A percentile compares a stretch with the other conserved stretches of the same genome.
phyloP scores from a whole-genome alignment of 2,329 filamentous ascomycete species.

The Dothideomycetidae sp. region DNA sequence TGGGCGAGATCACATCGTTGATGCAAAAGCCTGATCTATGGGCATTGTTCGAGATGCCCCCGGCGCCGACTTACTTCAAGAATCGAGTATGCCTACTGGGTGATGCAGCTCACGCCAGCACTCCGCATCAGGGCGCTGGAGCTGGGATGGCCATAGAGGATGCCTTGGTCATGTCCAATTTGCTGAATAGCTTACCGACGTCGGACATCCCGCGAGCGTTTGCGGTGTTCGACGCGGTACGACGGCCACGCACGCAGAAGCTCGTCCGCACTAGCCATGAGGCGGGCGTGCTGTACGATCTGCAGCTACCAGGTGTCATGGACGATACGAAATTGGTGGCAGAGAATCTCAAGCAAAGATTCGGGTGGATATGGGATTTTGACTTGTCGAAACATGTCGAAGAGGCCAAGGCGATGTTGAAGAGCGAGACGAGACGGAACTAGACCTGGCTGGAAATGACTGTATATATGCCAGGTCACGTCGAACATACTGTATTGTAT shows the following conservation, averaged over 20 bases:
- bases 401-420: constrained; percentile 15
- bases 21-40: constrained; percentile 37
- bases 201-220: constrained; percentile 20
- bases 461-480: no score
- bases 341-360: constrained; percentile 19
- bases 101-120: constrained; percentile 43
- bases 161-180: constrained; percentile 29
- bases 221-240: constrained; percentile 24
- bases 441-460: no score
- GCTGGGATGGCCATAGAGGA: constrained; percentile 45
- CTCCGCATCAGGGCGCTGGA: constrained; percentile 42
- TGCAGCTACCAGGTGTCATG: constrained; percentile 20
- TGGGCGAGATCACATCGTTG: constrained; percentile 27
- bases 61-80: constrained; percentile 27
- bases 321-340: constrained; percentile 25
- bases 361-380: constrained; percentile 29
- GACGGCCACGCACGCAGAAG: constrained; percentile 27
- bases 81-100: constrained; percentile 33
- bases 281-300: constrained; percentile 27
- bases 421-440: no score
- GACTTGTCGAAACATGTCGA: constrained; percentile 23
- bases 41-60: constrained; percentile 35
- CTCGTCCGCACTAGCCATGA: constrained; percentile 28
- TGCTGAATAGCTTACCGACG: constrained; percentile 21
- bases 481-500: no score